These are phyloP conservation scores for Gremmenia infestans DNA, from an alignment of 2,329 filamentous ascomycete species.

Conservation along the genomic window DNA sequence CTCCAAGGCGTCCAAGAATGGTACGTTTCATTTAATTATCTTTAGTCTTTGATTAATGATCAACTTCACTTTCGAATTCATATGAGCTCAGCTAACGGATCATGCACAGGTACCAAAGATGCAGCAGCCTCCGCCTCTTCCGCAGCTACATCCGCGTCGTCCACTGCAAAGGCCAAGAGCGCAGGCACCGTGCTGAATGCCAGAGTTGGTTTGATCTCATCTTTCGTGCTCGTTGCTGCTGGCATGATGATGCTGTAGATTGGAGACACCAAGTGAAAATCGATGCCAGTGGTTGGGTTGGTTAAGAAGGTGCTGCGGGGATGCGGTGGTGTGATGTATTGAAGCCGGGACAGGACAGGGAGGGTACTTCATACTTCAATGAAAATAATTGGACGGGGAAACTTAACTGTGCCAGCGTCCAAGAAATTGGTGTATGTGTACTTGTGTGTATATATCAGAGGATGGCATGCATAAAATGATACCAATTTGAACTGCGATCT, in stretches of 20 bases:
- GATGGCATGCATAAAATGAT: background rate
- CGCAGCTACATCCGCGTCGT: conserved; percentile 3
- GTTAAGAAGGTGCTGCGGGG: background rate
- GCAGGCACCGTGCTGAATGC: conserved; percentile 12
- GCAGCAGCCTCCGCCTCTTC: conserved; percentile 8
- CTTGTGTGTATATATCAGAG: background rate
- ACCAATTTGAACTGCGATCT: background rate
- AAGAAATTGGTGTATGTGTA: background rate
- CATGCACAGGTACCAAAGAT: conserved; percentile 6
- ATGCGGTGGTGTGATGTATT: background rate
- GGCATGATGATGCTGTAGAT: conserved; percentile 21
- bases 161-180: conserved; percentile 8
- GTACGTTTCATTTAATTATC: conserved; percentile 1
- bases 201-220: conserved; percentile 14
- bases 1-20: conserved; percentile 7
- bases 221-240: conserved; percentile 15
- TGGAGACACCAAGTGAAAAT: background rate
- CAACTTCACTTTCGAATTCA: background rate
- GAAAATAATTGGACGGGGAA: background rate
- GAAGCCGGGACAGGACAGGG: background rate
- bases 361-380: background rate
- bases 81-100: background rate
- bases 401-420: background rate
- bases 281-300: background rate
- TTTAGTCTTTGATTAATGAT: background rate